Evolutionary conservation across 495 filamentous ascomycete species (phyloP), one percentile per base, ranked within the genome.

Genomic region (Hyaloscypha hepaticicola): DNA sequence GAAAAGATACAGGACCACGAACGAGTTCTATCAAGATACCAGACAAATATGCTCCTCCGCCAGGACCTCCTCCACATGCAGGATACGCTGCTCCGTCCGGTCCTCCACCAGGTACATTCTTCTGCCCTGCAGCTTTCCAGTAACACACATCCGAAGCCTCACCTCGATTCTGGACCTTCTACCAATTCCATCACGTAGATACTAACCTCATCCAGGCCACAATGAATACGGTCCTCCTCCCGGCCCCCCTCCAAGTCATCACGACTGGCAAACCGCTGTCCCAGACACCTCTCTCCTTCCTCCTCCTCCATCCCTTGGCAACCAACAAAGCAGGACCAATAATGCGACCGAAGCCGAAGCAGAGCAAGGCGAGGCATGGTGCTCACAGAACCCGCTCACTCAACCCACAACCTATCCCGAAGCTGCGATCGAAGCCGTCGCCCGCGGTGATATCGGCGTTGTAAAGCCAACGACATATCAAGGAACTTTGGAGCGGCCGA

Each of bases 231-330:
- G 69, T 0, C 73, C 77, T 24, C 78, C 79, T n/a, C 78, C 76
- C 7, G 77, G 74, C 2, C 61, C 73, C 5, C 73, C 71, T 45
- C 65, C 59, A 26, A 72, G 66, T 31, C 66, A 63, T 28, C 90
- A 96, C 72, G 90, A 93, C 78, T 96, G 92, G 92, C 81, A 89
- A 69, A 80, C 85, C 27, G 81, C 85, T 5, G 85, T 96, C 12
- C 90, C 90, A 3, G 92, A 96, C 73, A 95, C 84, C 27, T 77
- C 91, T 1, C 81, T 87, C 38, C 87, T 96, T 56, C 92, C 92
- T 0, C 94, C 94, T 1, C 92, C 94, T 0, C 93, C 94, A 2
- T 77, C 81, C 51, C 76, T 93, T 64, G 84, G 86, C 41, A 85
- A 87, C 69, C 83, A 88, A 52, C 72, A 67, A 48, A 94, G 90